phyloP scores from a whole-genome alignment of 73 alveolate species.

The Chromera velia region DNA sequence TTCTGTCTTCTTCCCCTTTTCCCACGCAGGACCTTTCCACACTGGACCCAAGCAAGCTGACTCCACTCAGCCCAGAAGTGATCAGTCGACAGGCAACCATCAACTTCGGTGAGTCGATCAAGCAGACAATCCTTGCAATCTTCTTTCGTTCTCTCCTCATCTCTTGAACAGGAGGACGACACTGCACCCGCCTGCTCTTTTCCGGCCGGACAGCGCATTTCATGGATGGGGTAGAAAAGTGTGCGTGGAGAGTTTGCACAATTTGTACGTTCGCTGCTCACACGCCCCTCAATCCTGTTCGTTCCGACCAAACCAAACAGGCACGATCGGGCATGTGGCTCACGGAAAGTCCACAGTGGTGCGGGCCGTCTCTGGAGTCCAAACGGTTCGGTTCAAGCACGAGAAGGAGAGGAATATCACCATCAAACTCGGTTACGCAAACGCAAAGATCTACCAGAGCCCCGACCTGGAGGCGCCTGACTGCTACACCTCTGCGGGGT shows the following conservation, averaged over 20 bases:
- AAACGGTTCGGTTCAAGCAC: slow-evolving; percentile 69
- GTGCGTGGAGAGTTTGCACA: too few relatives aligned
- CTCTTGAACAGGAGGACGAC: too few relatives aligned
- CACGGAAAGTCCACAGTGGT: slow-evolving; percentile 96
- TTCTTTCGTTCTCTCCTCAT: too few relatives aligned
- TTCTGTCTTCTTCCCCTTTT: too few relatives aligned
- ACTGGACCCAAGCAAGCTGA: slow-evolving; percentile 53
- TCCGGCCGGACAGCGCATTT: too few relatives aligned
- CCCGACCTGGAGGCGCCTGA: slow-evolving; percentile 58
- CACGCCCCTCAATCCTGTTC: too few relatives aligned
- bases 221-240: too few relatives aligned
- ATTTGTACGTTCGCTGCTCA: too few relatives aligned
- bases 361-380: slow-evolving; percentile 22
- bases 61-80: slow-evolving; percentile 90
- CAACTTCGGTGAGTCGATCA: slow-evolving; percentile 51
- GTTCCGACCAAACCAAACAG: too few relatives aligned
- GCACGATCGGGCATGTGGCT: slow-evolving; percentile 98
- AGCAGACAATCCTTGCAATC: too few relatives aligned
- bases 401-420: slow-evolving; percentile 94
- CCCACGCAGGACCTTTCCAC: neutral
- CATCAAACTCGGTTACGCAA: slow-evolving; percentile 96
- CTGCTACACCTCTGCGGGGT: too few relatives aligned
- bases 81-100: slow-evolving; percentile 93
- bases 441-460: slow-evolving; percentile 94
- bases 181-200: too few relatives aligned